Evolutionary conservation across 305 asterid genomes (phyloP), one percentile per base, ranked within the genome.

Genomic region (Fraxinus greggii): DNA sequence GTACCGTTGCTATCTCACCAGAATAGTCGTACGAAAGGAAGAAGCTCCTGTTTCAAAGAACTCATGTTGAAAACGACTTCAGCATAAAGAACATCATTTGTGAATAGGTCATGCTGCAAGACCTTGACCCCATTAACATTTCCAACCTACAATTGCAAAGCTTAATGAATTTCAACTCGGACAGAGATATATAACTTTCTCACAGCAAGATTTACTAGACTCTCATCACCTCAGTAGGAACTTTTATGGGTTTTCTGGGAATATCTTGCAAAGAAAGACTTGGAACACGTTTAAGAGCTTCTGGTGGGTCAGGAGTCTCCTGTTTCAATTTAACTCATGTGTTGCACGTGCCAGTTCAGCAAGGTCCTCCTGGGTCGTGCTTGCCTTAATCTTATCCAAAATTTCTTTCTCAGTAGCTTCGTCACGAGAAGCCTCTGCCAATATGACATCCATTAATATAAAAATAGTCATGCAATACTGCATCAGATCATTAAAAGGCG

Each of bases 231-330:
- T 96, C 98, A 19, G 69, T 89, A 32, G 99, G 99, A 80, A 90
- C 84, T 28, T 90, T 89, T 45, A 83, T 83, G 84, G 98, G 98
- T 72, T 92, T 89, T 84, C 88, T 93, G 17, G 98, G 99, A 85
- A 96, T 96, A 88, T 96, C 99, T 85, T 90, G 84, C 80, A 96
- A 88, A 84, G 96, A 90, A 78, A 96, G 93, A 88, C 98, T 85
- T 42, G 99, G 98, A 32, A 96, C 97, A 72, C 94, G 86, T 86
- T 91, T 96, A 38, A 96, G 90, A 84, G 98, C 97, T 88, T 96
- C 98, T 61, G 98, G 98, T 75, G 98, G 93, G 78, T 96, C 99
- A 45, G 98, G 99, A 73, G 99, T 96, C 88, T 96, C 98, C 81
- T 96, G 98, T 88, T 94, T 94, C 90, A 93, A 75, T 88, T 89